phyloP scores from a whole-genome alignment of 2,329 filamentous ascomycete genomes.

The Talaromyces sp. region DNA sequence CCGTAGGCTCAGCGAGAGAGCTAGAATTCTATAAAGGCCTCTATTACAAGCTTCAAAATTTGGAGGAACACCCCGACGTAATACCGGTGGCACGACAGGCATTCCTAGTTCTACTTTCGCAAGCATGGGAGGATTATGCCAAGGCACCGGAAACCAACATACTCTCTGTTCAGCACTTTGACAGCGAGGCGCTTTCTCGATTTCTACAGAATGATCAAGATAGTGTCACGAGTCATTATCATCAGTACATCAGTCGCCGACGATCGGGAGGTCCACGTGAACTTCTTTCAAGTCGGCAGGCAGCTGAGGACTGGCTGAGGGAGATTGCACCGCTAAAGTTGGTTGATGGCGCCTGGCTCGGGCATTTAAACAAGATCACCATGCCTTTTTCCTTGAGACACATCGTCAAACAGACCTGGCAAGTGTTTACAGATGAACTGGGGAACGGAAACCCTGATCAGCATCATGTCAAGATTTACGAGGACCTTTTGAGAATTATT shows the following conservation, averaged over 20 bases:
- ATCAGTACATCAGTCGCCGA: constrained; percentile 32
- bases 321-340: constrained; percentile 45
- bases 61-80: constrained; percentile 37
- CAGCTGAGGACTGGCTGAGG: constrained; percentile 40
- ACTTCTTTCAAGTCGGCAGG: constrained; percentile 24
- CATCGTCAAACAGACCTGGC: constrained; percentile 47
- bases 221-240: constrained; percentile 26
- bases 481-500: constrained; percentile 32
- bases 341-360: constrained; percentile 51
- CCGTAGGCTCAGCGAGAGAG: background rate
- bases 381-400: constrained; percentile 41
- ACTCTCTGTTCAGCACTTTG: constrained; percentile 24
- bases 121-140: constrained; percentile 27
- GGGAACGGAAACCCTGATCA: constrained; percentile 48
- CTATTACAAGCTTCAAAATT: constrained; percentile 43
- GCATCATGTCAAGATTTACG: constrained; percentile 44
- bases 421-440: constrained; percentile 50
- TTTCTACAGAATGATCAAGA: constrained; percentile 26
- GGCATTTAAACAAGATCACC: constrained; percentile 44
- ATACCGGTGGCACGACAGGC: constrained; percentile 31
- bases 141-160: constrained; percentile 28
- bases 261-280: constrained; percentile 37
- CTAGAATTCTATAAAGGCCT: constrained; percentile 2
- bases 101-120: constrained; percentile 35
- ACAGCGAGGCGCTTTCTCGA: constrained; percentile 22